Base-by-base conservation (phyloP, 148 eudicot genomes). In the Fagopyrum tataricum region DNA sequence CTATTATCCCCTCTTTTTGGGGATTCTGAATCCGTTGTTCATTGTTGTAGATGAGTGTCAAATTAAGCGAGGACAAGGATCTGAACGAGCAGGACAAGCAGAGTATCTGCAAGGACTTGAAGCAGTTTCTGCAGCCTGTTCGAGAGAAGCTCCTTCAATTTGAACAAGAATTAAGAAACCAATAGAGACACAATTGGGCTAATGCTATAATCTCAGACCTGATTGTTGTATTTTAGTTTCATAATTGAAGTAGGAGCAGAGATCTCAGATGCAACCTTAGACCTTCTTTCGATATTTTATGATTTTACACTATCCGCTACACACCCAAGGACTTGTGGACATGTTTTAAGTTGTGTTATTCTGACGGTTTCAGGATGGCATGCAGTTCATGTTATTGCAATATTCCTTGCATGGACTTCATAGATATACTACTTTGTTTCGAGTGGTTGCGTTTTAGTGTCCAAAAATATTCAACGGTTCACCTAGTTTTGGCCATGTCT, bases 91-190 rank as follows among this genome's bases (percentile, higher is more conserved):
- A 85, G 78, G 91, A 90, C 49, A 88, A 85, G 82, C 81, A 67
- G 70, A 83, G 80, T 72, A 86, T 95, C 41, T 77, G 74, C 53
- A 75, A 86, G 77, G 97, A 95, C 74, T 43, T 96, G 77, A 92
- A 87, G 83, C 74, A 79, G 48, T 89, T 92, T 76, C 73, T 89
- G 84, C 79, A 85, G 78, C 99, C 99, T 6, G 74, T 92, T 13
- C 87, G 88, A 1, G 95, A 89, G 73, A 90, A 86, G 69, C 64
- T 96, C 76, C 64, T 75, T 20, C 84, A 82, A 77, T 96, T 96
- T 37, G 99, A 96, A 76, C 85, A 85, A 52, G 97, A 96, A 81
- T 95, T 92, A 10, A 89, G 83, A 72, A 92, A 89, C 11, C 84
- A 93, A 84, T 95, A 40, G 18, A 51, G 43, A 10, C 21, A 2